Evolutionary conservation across 2,329 filamentous ascomycete species (phyloP).

Genomic region (Colletotrichum viniferum): DNA sequence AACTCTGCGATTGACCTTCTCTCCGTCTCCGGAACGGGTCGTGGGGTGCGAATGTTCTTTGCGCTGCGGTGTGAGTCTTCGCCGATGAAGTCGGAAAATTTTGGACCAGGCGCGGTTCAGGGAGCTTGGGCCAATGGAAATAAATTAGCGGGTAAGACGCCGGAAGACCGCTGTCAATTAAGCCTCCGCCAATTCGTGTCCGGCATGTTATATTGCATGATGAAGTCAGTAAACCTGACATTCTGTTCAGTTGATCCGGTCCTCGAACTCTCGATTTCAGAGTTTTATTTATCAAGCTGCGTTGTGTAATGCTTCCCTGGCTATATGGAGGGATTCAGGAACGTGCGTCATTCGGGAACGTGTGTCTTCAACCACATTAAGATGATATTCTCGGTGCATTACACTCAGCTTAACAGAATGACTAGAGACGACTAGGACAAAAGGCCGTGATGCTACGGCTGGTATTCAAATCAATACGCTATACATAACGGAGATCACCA

Average conservation of each 20-base stretch:
- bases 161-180: not conserved
- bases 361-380: not conserved
- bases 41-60: not conserved
- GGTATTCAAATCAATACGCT: not conserved
- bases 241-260: not conserved
- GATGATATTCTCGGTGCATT: not conserved
- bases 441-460: not conserved
- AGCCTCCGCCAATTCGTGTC: not conserved
- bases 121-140: not conserved
- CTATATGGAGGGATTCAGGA: not conserved
- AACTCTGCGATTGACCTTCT: not conserved
- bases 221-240: not conserved
- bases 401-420: rapidly evolving
- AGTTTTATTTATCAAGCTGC: not conserved
- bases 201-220: not conserved
- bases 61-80: not conserved
- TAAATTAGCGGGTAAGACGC: not conserved
- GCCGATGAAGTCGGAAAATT: not conserved
- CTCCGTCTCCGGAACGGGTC: not conserved
- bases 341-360: not conserved
- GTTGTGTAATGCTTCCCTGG: not conserved
- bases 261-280: not conserved
- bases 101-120: not conserved
- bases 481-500: not conserved
- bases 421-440: rapidly evolving